Evolutionary conservation across 495 filamentous ascomycete species (phyloP), one percentile per base, ranked within the genome.

Genomic region (Cryomyces minteri): DNA sequence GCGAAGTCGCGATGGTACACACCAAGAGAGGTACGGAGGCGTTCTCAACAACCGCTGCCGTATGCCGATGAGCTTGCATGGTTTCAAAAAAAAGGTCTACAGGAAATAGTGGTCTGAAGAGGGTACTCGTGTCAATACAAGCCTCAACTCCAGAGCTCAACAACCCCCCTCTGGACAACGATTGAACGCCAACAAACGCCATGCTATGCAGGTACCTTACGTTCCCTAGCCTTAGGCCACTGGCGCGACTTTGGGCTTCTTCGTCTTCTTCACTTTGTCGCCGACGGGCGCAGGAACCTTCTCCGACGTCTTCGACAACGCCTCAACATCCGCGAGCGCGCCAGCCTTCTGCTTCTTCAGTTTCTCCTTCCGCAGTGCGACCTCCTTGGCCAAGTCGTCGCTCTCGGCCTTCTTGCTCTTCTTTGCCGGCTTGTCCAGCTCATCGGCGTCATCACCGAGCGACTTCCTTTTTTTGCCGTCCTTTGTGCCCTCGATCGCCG

Each of bases 271-370:
- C 31, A 39, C 38, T 32, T 41, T 45, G 40, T 43, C 40, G 55
- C 55, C 45, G 54, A 25, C 2, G 18, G 18, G 2, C 2, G 18
- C 18, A 25, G 18, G 18, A 25, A 25, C 18, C 18, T 25, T 25
- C 18, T 25, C 18, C 18, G 18, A 25, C 18, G 2, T 25, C 18
- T 25, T 25, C 18, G 18, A 25, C 18, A 25, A 2, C 25, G 6
- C 46, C 18, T 43, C 31, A 6, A 34, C 49, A 39, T 31, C 48
- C 14, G n/a, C 38, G 32, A 46, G 67, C 45, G 76, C 73, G 4
- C 67, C 67, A 44, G 63, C 55, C 45, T 66, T 65, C 43, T 52
- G 62, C 57, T 57, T 66, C 61, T 53, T 73, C 64, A 56, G 67
- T 62, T 51, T 71, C 63, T 51, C 68, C 58, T 51, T 70, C 34